Evolutionary conservation across 192 early-diverging fungal species (phyloP).

Genomic region (Backusella circina): DNA sequence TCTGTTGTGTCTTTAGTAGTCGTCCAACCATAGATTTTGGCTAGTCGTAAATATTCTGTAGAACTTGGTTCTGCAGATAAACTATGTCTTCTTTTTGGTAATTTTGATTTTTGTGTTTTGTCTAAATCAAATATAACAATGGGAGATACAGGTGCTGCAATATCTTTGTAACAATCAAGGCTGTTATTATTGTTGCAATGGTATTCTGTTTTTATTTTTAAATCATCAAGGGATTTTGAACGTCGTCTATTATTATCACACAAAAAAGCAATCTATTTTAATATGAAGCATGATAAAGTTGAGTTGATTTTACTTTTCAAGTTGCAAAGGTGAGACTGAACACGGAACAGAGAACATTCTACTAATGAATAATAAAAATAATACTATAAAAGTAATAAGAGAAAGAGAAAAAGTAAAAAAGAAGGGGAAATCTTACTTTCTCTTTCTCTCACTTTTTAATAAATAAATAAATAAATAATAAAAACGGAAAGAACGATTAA

Average conservation of each 20-base stretch:
- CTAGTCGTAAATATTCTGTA: constrained; percentile 35
- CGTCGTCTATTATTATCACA: constrained; percentile 10
- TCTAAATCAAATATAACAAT: not conserved
- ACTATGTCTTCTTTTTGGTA: constrained; percentile 34
- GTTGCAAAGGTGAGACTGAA: not conserved
- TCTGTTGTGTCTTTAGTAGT: constrained; percentile 10
- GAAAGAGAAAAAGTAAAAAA: not conserved
- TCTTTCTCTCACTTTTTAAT: not conserved
- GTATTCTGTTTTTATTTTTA: not conserved
- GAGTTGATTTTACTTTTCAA: not conserved
- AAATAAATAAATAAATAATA: constrained; percentile 4
- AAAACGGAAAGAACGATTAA: constrained; percentile 6
- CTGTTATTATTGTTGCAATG: not conserved
- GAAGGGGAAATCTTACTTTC: not conserved
- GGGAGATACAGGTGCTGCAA: not conserved
- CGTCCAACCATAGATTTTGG: constrained; percentile 47
- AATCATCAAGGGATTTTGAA: constrained; percentile 22
- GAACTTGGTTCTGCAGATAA: constrained; percentile 39
- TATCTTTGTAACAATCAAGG: not conserved
- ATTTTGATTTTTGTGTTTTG: not conserved
- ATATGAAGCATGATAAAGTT: not conserved
- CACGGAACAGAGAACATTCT: not conserved
- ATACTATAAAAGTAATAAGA: not conserved
- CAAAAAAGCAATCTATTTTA: not conserved
- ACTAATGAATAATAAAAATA: too few relatives aligned